Conservation (phyloP, 2,329 filamentous ascomycete genomes). For the Westerdykella sp. region DNA sequence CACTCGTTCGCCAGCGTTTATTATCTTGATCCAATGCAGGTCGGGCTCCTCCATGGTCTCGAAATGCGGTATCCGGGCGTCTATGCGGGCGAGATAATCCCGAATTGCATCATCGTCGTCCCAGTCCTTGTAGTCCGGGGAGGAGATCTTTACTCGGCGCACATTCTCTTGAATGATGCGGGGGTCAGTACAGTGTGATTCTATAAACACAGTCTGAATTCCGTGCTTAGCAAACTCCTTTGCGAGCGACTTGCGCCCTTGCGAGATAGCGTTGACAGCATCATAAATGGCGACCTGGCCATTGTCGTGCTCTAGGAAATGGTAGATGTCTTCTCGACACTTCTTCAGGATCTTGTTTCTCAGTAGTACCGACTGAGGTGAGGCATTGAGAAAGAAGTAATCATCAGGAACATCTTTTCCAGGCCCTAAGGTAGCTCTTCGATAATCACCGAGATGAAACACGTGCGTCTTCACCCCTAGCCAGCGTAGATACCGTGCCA, state of each 20-base stretch:
- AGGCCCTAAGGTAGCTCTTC: slow-evolving; percentile 79
- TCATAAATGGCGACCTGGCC: slow-evolving; percentile 98
- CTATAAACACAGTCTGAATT: slow-evolving; percentile 92
- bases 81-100: slow-evolving; percentile 84
- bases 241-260: slow-evolving; percentile 73
- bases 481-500: slow-evolving; percentile 93
- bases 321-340: slow-evolving; percentile 93
- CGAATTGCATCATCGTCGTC: slow-evolving; percentile 84
- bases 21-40: slow-evolving; percentile 98
- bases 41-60: slow-evolving; percentile 94
- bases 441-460: slow-evolving; percentile 95
- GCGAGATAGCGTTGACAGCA: slow-evolving; percentile 86
- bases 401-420: slow-evolving; percentile 85
- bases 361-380: slow-evolving; percentile 83
- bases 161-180: slow-evolving; percentile 94
- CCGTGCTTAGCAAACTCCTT: slow-evolving; percentile 98
- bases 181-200: slow-evolving; percentile 90
- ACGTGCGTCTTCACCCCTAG: slow-evolving; percentile 96
- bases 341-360: slow-evolving; percentile 97
- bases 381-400: slow-evolving; percentile 96
- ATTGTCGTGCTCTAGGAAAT: slow-evolving; percentile 93
- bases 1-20: slow-evolving; percentile 89
- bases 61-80: slow-evolving; percentile 88
- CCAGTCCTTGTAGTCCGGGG: slow-evolving; percentile 94
- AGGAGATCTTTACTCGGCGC: slow-evolving; percentile 94